Evolutionary conservation across 306 rosid genomes (phyloP).

Genomic region (Begonia fuchsioides): DNA sequence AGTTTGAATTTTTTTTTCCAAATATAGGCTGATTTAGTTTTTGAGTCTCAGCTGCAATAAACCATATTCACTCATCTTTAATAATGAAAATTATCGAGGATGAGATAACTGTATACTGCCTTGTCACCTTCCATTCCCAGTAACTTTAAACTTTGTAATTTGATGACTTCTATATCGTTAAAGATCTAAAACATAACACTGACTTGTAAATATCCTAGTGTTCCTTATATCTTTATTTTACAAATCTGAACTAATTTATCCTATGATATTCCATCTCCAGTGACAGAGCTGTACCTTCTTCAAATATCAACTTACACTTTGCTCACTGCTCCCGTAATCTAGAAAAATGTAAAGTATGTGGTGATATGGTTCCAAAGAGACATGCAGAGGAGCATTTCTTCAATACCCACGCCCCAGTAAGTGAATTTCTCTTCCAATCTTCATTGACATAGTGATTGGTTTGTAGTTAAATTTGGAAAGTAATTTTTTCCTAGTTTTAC

Average conservation of each 20-base stretch:
- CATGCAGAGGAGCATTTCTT: conserved; percentile 64
- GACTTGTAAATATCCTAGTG: background rate
- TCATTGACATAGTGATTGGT: too few relatives aligned
- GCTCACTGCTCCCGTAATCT: conserved; percentile 83
- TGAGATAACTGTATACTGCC: background rate
- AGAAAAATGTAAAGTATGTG: conserved; percentile 74
- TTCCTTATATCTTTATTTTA: background rate
- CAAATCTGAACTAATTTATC: conserved; percentile 6
- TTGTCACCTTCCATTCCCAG: too few relatives aligned
- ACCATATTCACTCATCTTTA: too few relatives aligned
- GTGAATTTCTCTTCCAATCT: conserved; percentile 6
- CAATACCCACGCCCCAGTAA: conserved; percentile 96
- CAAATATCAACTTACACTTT: conserved; percentile 76
- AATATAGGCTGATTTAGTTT: too few relatives aligned
- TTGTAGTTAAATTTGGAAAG: too few relatives aligned
- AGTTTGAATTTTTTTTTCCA: too few relatives aligned
- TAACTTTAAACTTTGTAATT: too few relatives aligned
- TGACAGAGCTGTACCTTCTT: conserved; percentile 57
- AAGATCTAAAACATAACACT: background rate
- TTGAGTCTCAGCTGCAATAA: too few relatives aligned
- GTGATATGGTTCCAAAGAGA: conserved; percentile 73
- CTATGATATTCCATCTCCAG: conserved; percentile 28
- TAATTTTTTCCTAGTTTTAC: too few relatives aligned
- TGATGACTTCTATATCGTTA: background rate
- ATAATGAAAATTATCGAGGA: background rate